Evolutionary conservation across 768 basidiomycete genomes (phyloP).

Genomic region (Mycena vitilis): DNA sequence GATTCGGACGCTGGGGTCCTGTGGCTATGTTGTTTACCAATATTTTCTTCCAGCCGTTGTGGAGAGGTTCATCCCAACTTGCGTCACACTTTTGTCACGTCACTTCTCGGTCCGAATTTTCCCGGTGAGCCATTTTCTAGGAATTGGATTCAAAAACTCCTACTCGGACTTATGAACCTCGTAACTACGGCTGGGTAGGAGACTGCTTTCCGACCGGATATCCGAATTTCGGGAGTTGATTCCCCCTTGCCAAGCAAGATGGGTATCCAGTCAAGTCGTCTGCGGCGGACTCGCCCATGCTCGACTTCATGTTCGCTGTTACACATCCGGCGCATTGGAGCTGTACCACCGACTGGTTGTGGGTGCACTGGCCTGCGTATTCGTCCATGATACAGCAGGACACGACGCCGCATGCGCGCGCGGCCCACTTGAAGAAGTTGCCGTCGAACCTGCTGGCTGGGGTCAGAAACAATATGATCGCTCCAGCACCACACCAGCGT

Average conservation of each 20-base stretch:
- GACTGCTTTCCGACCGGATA: no score
- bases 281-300: conserved; percentile 71
- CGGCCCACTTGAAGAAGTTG: conserved; percentile 81
- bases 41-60: no score
- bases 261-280: conserved; percentile 64
- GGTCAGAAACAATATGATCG: conserved; percentile 64
- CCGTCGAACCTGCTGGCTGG: conserved; percentile 73
- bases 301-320: conserved; percentile 97
- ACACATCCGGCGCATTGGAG: conserved; percentile 90
- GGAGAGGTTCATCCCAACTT: no score
- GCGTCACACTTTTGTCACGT: no score
- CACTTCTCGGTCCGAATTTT: no score
- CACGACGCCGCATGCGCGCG: conserved; percentile 70
- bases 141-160: no score
- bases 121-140: no score
- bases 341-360: conserved; percentile 85
- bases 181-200: no score
- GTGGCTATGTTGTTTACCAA: no score
- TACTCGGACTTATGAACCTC: no score
- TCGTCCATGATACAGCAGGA: conserved; percentile 79
- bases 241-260: conserved; percentile 91
- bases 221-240: no score
- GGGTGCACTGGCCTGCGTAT: conserved; percentile 76
- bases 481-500: conserved; percentile 46
- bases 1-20: no score